phyloP scores from a whole-genome alignment of 208 protist species.

The Acanthamoeba lenticulata region DNA sequence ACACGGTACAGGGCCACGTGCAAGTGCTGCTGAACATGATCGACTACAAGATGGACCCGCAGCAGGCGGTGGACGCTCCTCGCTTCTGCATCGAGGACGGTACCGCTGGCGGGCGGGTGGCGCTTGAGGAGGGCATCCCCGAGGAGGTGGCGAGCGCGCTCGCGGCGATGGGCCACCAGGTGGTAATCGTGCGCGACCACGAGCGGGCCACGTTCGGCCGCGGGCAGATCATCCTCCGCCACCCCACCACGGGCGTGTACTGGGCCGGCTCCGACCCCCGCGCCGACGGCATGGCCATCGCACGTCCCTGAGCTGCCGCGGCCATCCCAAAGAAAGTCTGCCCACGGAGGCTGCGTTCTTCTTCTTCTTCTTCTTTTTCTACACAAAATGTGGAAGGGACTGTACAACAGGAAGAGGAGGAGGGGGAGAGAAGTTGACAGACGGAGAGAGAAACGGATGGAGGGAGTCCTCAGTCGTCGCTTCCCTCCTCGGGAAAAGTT shows the following conservation, averaged over 20 bases:
- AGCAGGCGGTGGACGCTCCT: constrained; percentile 84
- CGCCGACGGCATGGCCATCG: constrained; percentile 78
- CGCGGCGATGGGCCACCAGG: constrained; percentile 65
- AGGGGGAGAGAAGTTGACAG: neutral
- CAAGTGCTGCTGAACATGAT: constrained; percentile 86
- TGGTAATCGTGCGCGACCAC: neutral
- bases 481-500: neutral
- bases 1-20: constrained; percentile 86
- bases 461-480: neutral
- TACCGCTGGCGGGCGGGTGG: neutral
- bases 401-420: no score
- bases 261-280: constrained; percentile 80
- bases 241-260: constrained; percentile 42
- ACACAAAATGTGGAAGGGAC: no score
- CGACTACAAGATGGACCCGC: constrained; percentile 83
- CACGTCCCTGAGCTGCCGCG: neutral
- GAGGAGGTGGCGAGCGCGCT: constrained; percentile 4
- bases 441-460: neutral
- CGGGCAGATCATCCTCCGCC: constrained; percentile 80
- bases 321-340: no score
- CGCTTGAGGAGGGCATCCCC: constrained; percentile 66
- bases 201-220: constrained; percentile 74
- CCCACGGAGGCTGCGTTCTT: neutral
- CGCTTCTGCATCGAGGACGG: constrained; percentile 79
- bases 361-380: no score